Evolutionary conservation across 2,329 filamentous ascomycete species (phyloP), one percentile per base, ranked within the genome.

Genomic region (Colletotrichum sp.): DNA sequence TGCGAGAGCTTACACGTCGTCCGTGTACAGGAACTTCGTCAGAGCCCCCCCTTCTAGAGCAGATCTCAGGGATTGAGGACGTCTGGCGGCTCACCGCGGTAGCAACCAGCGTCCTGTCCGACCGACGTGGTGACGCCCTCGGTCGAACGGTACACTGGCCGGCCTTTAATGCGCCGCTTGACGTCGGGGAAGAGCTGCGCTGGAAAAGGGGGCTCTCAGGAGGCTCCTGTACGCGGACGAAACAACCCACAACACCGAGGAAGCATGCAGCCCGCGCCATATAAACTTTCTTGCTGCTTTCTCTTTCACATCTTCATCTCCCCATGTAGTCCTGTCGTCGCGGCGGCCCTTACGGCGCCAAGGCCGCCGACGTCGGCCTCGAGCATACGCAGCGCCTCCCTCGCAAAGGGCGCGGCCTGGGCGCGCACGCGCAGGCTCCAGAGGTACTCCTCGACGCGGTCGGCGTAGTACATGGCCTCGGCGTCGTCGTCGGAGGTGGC

Each of bases 391-490:
- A 87, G 78, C 4, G 85, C 85, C 18, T 85, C 83, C 57, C 84
- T 81, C 18, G 85, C 84, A 71, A 86, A 87, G 16, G 83, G 81
- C 18, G 83, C 83, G 0, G 84, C 83, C 67, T 84, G 82, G 4
- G 84, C 84, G 7, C 85, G 81, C 5, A 86, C 85, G 43, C 85
- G 82, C n/a, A 87, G 77, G 36, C 84, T 85, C 85, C 85, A 87
- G 65, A 85, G 81, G 16, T 86, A 83, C 71, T 87, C 85, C 7
- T 85, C 85, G 13, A 86, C 80, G 66, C 83, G 83, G 21, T 83
- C 82, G 48, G 83, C 81, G 72, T 85, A 86, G 78, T 84, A 85
- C 7, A 82, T 81, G 77, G 86, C 85, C 78, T 87, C 85, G 10
- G 82, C 81, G 3, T 83, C 80, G 9, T 82, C 82, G 26, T 82